phyloP scores from a whole-genome alignment of 805 yeast species.

The Torulaspora microellipsoides region DNA sequence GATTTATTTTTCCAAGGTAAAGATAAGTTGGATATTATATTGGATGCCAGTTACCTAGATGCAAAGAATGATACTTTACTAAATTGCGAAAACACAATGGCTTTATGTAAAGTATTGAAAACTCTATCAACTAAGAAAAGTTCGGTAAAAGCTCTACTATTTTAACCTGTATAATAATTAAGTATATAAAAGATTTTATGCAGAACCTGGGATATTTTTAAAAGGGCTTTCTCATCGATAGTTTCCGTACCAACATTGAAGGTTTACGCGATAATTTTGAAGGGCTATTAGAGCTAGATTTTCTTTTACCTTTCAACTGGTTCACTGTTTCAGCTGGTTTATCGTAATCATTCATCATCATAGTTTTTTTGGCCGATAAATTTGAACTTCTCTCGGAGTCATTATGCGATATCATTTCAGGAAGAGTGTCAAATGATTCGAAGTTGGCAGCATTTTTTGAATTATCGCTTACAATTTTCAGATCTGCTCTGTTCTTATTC shows the following conservation, averaged over 20 bases:
- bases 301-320: slow-evolving; percentile 33
- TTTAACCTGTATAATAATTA: slow-evolving; percentile 13
- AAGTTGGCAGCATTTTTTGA: slow-evolving; percentile 12
- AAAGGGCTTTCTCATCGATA: slow-evolving; percentile 32
- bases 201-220: slow-evolving; percentile 7
- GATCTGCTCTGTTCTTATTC: slow-evolving; percentile 21
- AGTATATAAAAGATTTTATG: slow-evolving; percentile 1
- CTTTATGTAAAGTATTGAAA: slow-evolving; percentile 26
- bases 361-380: slow-evolving; percentile 2
- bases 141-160: slow-evolving; percentile 33
- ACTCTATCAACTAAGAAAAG: slow-evolving; percentile 30
- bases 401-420: slow-evolving; percentile 8
- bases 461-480: slow-evolving; percentile 17
- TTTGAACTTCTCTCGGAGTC: slow-evolving; percentile 5
- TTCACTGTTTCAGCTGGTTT: slow-evolving; percentile 38
- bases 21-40: slow-evolving; percentile 33
- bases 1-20: slow-evolving; percentile 32
- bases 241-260: slow-evolving; percentile 34
- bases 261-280: slow-evolving; percentile 34
- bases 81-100: slow-evolving; percentile 25
- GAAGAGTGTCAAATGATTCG: slow-evolving; percentile 15
- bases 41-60: slow-evolving; percentile 35
- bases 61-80: slow-evolving; percentile 29
- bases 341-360: slow-evolving; percentile 38
- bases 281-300: slow-evolving; percentile 28